Base-by-base conservation (phyloP, 345 rosid species). In the Clausena lansium region DNA sequence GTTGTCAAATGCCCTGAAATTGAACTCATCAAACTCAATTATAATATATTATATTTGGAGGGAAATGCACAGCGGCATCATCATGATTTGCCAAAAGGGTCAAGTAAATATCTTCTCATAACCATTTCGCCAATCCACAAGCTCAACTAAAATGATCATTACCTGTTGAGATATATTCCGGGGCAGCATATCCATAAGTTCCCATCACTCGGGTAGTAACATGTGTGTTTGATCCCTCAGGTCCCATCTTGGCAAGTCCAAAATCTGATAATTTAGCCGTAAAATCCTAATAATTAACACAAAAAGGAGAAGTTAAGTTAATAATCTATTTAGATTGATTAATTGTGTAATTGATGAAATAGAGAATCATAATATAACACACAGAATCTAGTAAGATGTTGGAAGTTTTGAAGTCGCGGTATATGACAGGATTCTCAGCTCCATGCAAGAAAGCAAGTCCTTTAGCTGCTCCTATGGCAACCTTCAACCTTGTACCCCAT, bases 131-230 rank as follows among this genome's bases (percentile, higher is more conserved):
- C 17, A 45, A 14, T 3, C 50, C 15, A 3, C 1, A 11, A 13
- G 50, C 15, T 45, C 50, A 45, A 45, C 17, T 45, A 13, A 45
- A 13, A 45, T 52, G 22, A 52, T 19, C 22, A 61, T 36, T 69
- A 92, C 97, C 98, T 63, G 98, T 93, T 9, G 97, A 89, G 61
- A 95, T 94, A 73, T 95, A 93, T 86, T 95, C 99, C 0, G 99
- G 98, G 15, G 98, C 99, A 41, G 98, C 97, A 76, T 95, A 95
- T 33, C 98, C 99, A 19, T 92, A 91, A 13, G 99, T 95, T 11
- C 99, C 99, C 99, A 95, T 95, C 47, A 95, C 99, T 6, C 99
- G 87, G 75, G 98, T 93, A 0, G 94, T 92, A 36, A 95, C 99
- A 73, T 95, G 99, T 20, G 98, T 88, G 69, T 95, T 84, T 5